Percentiles rank a stretch among this genome's conserved stretches.
Evolutionary conservation across 2,329 filamentous ascomycete genomes (phyloP).

Genomic region (Monascus ruber): DNA sequence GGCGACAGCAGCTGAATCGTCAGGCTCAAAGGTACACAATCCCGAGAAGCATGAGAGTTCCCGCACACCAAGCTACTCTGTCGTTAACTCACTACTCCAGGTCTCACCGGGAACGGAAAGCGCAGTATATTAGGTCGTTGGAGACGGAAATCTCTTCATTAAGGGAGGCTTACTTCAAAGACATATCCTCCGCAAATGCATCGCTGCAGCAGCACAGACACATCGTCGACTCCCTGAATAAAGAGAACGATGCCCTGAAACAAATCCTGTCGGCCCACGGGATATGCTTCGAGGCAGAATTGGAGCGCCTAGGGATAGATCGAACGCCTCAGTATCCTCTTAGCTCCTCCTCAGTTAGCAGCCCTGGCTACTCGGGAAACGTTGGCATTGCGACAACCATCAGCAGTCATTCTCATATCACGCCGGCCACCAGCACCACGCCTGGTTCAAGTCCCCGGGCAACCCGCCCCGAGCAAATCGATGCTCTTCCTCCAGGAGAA

Average conservation of each 20-base stretch:
- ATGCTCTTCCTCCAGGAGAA: too few species aligned
- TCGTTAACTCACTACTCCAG: slow-evolving; percentile 34
- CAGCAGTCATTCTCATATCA: slow-evolving; percentile 9
- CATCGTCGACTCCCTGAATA: slow-evolving; percentile 56
- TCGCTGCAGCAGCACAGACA: slow-evolving; percentile 56
- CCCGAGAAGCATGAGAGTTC: too few species aligned
- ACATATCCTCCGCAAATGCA: slow-evolving; percentile 44
- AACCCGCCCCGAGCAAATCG: slow-evolving; percentile 6
- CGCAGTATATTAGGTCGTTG: slow-evolving; percentile 86
- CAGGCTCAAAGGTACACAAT: slow-evolving; percentile 77
- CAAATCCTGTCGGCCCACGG: slow-evolving; percentile 49
- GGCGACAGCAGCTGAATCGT: slow-evolving; percentile 85
- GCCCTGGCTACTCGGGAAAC: not conserved
- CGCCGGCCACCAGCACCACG: slow-evolving; percentile 23
- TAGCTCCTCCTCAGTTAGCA: not conserved
- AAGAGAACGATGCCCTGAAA: slow-evolving; percentile 70
- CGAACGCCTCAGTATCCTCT: too few species aligned
- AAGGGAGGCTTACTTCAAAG: slow-evolving; percentile 63
- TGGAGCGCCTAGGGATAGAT: slow-evolving; percentile 17
- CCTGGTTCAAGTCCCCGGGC: slow-evolving; percentile 19
- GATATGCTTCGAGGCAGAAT: slow-evolving; percentile 43
- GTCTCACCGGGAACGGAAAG: slow-evolving; percentile 92
- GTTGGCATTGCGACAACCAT: slow-evolving; percentile 1
- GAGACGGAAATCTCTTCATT: slow-evolving; percentile 84
- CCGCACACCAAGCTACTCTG: slow-evolving; percentile 2